phyloP scores from a whole-genome alignment of 148 eudicot genomes.

The Simmondsia chinensis region DNA sequence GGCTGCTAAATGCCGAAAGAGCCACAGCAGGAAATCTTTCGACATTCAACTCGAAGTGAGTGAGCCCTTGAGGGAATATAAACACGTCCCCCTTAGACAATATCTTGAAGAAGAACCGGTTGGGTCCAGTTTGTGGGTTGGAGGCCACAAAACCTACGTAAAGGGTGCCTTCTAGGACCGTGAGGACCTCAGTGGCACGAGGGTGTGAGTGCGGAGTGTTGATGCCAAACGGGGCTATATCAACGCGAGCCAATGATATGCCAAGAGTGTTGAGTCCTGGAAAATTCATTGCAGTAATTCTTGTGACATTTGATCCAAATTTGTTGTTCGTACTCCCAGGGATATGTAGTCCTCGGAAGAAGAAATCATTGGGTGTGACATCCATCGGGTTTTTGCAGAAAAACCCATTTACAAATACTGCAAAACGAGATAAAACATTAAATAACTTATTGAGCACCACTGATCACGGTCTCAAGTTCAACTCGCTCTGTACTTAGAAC shows the following conservation, averaged over 20 bases:
- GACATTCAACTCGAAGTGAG: constrained; percentile 9
- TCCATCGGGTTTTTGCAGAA: neutral
- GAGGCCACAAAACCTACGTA: constrained; percentile 10
- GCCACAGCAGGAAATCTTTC: constrained; percentile 2
- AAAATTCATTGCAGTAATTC: neutral
- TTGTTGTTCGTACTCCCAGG: too few relatives aligned
- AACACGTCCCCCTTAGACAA: constrained; percentile 9
- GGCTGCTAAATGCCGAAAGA: constrained; percentile 3
- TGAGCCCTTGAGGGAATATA: too few relatives aligned
- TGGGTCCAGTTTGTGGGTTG: constrained; percentile 10
- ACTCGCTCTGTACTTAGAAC: too few relatives aligned
- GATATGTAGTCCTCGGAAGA: neutral
- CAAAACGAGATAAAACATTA: too few relatives aligned
- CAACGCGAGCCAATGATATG: neutral
- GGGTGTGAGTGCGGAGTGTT: neutral
- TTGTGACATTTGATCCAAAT: neutral
- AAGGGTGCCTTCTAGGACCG: constrained; percentile 9
- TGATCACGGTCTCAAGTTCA: too few relatives aligned
- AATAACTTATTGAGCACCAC: too few relatives aligned
- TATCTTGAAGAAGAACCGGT: constrained; percentile 3
- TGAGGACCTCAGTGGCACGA: neutral
- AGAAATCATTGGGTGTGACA: neutral
- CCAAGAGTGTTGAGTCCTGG: neutral
- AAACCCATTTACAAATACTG: neutral
- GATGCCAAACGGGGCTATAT: neutral